These are phyloP conservation scores for Mycena leptocephala DNA, from an alignment of 768 basidiomycete species.

Conservation along the genomic window DNA sequence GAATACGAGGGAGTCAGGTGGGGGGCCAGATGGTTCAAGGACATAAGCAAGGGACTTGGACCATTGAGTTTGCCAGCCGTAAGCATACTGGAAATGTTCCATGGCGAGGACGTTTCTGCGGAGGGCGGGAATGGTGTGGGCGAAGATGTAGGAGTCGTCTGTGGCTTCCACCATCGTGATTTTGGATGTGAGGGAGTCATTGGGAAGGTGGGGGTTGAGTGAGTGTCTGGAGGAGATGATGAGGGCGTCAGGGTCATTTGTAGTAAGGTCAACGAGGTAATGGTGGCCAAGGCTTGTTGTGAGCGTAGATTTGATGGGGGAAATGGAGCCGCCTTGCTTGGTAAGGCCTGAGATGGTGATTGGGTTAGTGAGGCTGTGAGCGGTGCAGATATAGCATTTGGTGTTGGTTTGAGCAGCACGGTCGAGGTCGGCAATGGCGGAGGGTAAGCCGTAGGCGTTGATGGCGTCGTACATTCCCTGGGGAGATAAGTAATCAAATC, in stretches of 20 bases:
- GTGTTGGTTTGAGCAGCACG: slow-evolving; percentile 34
- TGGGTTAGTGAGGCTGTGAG: slow-evolving; percentile 34
- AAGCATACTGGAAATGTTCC: too few relatives aligned
- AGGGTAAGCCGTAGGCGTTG: slow-evolving; percentile 34
- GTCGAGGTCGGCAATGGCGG: slow-evolving; percentile 35
- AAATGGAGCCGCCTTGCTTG: slow-evolving; percentile 44
- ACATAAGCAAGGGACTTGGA: too few relatives aligned
- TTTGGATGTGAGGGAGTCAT: too few relatives aligned
- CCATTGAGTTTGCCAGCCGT: too few relatives aligned
- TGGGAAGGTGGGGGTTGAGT: background rate
- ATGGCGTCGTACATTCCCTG: slow-evolving; percentile 43
- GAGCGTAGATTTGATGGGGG: slow-evolving; percentile 42
- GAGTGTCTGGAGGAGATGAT: background rate
- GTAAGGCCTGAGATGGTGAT: slow-evolving; percentile 40
- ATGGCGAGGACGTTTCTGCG: too few relatives aligned
- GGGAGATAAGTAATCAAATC: slow-evolving; percentile 38
- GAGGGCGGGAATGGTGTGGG: too few relatives aligned
- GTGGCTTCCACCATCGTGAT: too few relatives aligned
- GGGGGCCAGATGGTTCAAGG: too few relatives aligned
- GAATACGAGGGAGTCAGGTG: too few relatives aligned
- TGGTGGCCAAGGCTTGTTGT: slow-evolving; percentile 39
- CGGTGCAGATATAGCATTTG: slow-evolving; percentile 31
- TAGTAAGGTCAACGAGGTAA: slow-evolving; percentile 30
- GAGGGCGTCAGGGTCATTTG: background rate
- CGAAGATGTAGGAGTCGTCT: too few relatives aligned